Base-by-base conservation (phyloP, 805 yeast species). In the Myxozyma lipomycoides region DNA sequence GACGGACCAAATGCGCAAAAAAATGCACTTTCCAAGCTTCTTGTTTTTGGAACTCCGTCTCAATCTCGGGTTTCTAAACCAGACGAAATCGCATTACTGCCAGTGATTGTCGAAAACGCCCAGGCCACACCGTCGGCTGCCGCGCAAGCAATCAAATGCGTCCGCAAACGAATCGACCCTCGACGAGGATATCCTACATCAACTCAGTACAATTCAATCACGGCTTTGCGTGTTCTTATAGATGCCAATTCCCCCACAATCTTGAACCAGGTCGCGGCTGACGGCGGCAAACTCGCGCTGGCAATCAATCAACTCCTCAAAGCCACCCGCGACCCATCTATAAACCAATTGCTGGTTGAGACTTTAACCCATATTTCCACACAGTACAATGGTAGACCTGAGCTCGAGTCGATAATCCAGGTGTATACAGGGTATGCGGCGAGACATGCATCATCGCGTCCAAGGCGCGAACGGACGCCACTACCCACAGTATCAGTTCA, bases 21-120 rank as follows among this genome's bases (percentile, higher is more conserved):
- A 36, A 36, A 21, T 23, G 21, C 21, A 32, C 26, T 6, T 10
- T 18, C 26, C 40, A 35, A 15, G 15, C 46, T 12, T 25, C 34
- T 22, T n/a, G 21, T 10, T 7, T 17, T 35, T 35, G 19, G 18
- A 6, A 6, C 45, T 7, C 5, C 42, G 23, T 36, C 35, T 18
- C 5, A 36, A 10, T 25, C 39, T n/a, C 10, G 37, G 19, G 9
- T 44, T 7, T 15, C 53, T 6, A 26, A 18, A 21, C 30, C 21
- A 10, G 53, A 49, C 19, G 57, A 55, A 25, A 38, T 55, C 17
- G 24, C 43, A 19, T 46, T 35, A 25, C 49, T 55, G n/a, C 59
- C 59, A 12, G 35, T 39, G 5, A 55, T 55, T 37, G 53, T 55
- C 53, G 59, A 55, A 15, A 43, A 46, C 37, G 57, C 57, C 25